Percentiles rank a stretch among this genome's conserved stretches.
phyloP scores from a whole-genome alignment of 805 yeast genomes.

The Ogataea pini region DNA sequence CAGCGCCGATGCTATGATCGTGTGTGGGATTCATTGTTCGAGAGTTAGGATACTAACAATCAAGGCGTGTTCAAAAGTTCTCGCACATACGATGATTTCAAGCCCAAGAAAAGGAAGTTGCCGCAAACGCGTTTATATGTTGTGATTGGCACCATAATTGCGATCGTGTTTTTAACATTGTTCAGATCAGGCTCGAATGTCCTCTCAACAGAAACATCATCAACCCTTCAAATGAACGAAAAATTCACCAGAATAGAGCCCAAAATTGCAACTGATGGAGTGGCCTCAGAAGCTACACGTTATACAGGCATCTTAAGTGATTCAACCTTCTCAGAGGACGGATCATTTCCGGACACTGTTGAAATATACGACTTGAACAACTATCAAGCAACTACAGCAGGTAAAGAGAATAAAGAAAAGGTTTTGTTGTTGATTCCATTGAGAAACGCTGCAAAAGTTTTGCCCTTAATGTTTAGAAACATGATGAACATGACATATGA shows the following conservation, averaged over 20 bases:
- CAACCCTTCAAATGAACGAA: not conserved
- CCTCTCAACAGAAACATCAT: not conserved
- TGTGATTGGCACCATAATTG: slow-evolving; percentile 6
- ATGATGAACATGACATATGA: slow-evolving; percentile 85
- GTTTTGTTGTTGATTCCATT: slow-evolving; percentile 73
- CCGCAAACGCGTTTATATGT: slow-evolving; percentile 6
- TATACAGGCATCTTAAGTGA: slow-evolving; percentile 2
- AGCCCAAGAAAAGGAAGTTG: slow-evolving; percentile 19
- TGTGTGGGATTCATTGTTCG: not conserved
- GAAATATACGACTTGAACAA: slow-evolving; percentile 63
- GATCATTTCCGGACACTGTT: slow-evolving; percentile 33
- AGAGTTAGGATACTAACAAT: not conserved
- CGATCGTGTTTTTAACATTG: slow-evolving; percentile 9
- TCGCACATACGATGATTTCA: slow-evolving; percentile 18
- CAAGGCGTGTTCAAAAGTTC: slow-evolving; percentile 5
- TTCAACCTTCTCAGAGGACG: not conserved
- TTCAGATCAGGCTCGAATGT: slow-evolving; percentile 3
- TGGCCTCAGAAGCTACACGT: slow-evolving; percentile 6
- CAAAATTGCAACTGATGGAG: not conserved
- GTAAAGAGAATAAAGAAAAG: slow-evolving; percentile 55
- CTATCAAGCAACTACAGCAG: slow-evolving; percentile 54
- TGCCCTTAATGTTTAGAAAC: slow-evolving; percentile 82
- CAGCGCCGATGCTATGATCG: not conserved
- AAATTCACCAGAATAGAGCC: slow-evolving; percentile 2
- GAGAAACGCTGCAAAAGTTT: slow-evolving; percentile 73